Conservation (phyloP, 805 yeast genomes). For the Naumovozyma dairenensis region DNA sequence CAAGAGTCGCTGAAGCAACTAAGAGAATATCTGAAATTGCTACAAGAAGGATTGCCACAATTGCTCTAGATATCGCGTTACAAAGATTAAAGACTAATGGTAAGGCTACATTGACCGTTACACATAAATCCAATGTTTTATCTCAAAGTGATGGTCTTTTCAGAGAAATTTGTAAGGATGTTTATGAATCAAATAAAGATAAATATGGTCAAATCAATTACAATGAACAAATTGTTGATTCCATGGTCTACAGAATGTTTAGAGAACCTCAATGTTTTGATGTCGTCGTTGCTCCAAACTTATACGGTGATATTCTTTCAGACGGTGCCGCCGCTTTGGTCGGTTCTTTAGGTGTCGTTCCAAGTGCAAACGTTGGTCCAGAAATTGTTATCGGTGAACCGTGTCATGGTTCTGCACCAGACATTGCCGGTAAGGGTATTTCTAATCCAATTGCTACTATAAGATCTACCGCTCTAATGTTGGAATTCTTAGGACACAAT, state of each 20-base stretch:
- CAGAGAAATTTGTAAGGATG: slow-evolving; percentile 62
- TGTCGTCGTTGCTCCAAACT: slow-evolving; percentile 96
- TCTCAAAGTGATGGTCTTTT: slow-evolving; percentile 90
- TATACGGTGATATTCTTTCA: slow-evolving; percentile 92
- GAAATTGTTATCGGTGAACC: slow-evolving; percentile 97
- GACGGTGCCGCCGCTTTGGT: slow-evolving; percentile 98
- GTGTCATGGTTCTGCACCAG: slow-evolving; percentile 98
- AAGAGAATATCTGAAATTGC: slow-evolving; percentile 91
- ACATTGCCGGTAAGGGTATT: slow-evolving; percentile 90
- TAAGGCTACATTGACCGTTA: slow-evolving; percentile 61
- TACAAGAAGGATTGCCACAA: slow-evolving; percentile 73
- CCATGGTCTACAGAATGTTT: slow-evolving; percentile 98
- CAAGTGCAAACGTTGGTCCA: slow-evolving; percentile 97
- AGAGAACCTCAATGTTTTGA: slow-evolving; percentile 96
- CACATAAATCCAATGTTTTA: slow-evolving; percentile 93
- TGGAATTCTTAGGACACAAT: slow-evolving; percentile 89
- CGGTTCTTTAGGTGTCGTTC: slow-evolving; percentile 96
- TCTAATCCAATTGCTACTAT: slow-evolving; percentile 97
- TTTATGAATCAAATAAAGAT: slow-evolving; percentile 42
- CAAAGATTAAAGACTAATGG: slow-evolving; percentile 75
- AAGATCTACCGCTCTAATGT: slow-evolving; percentile 93
- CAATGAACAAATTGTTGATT: slow-evolving; percentile 96
- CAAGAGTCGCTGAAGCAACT: slow-evolving; percentile 91
- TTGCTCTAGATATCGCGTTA: slow-evolving; percentile 86
- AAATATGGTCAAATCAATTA: slow-evolving; percentile 52